These are phyloP conservation scores for Ceratopteris richardii DNA, from an alignment of 75 land plant genomes.

Conservation along the genomic window DNA sequence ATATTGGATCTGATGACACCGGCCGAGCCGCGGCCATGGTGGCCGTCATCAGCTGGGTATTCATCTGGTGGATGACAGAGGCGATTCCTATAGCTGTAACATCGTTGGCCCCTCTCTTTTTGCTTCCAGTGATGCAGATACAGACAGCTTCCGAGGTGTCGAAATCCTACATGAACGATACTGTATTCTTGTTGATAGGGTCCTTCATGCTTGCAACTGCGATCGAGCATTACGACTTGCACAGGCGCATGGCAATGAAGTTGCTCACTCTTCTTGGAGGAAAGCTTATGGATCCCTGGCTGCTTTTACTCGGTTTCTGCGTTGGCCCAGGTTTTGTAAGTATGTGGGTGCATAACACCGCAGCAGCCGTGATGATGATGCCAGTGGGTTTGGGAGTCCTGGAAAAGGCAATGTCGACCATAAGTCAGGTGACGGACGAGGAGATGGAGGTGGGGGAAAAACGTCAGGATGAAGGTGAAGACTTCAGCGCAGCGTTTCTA, in stretches of 20 bases:
- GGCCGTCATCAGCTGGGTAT: constrained; percentile 62
- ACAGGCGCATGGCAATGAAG: constrained; percentile 66
- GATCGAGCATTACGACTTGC: constrained; percentile 69
- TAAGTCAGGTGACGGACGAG: not conserved
- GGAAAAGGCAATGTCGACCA: constrained; percentile 14
- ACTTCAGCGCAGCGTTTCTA: too few relatives aligned
- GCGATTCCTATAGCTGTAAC: constrained; percentile 79
- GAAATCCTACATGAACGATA: constrained; percentile 69
- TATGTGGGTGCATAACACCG: constrained; percentile 94
- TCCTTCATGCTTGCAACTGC: constrained; percentile 84
- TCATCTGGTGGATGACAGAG: constrained; percentile 83
- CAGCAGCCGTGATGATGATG: constrained; percentile 85
- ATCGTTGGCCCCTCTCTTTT: constrained; percentile 73
- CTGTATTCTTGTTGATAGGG: constrained; percentile 66
- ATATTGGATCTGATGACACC: constrained; percentile 18
- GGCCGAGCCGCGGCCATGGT: constrained; percentile 40
- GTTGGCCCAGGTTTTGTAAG: constrained; percentile 75
- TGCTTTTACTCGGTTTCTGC: constrained; percentile 77
- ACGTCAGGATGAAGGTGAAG: too few relatives aligned
- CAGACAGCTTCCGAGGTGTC: constrained; percentile 57
- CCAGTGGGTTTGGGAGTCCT: constrained; percentile 81
- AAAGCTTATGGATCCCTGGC: constrained; percentile 50
- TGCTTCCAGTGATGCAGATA: constrained; percentile 63
- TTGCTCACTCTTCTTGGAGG: constrained; percentile 63
- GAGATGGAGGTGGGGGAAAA: not conserved